Conservation (phyloP, 768 basidiomycete species). For the Kwoniella newhampshirensis region DNA sequence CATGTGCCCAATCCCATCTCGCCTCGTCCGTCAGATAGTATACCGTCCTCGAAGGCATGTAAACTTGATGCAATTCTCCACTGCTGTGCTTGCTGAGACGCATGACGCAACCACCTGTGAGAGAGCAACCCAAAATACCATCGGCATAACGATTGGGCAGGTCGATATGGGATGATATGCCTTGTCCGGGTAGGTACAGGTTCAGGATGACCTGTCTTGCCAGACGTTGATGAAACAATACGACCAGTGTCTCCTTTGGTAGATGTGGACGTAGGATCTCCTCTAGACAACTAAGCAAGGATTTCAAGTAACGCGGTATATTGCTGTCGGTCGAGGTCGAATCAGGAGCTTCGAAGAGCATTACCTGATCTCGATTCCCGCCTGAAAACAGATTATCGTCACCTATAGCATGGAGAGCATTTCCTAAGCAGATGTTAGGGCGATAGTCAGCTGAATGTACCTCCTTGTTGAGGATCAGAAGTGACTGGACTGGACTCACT, state of each 20-base stretch:
- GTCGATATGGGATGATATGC: slow-evolving; percentile 86
- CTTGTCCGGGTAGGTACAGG: slow-evolving; percentile 82
- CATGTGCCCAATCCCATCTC: slow-evolving; percentile 84
- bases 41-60: slow-evolving; percentile 73
- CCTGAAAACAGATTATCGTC: slow-evolving; percentile 44
- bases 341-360: slow-evolving; percentile 72
- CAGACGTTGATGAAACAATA: slow-evolving; percentile 46
- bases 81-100: slow-evolving; percentile 54
- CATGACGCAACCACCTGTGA: slow-evolving; percentile 80
- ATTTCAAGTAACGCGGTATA: slow-evolving; percentile 57
- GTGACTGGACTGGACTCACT: too few relatives aligned
- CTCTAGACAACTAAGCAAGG: slow-evolving; percentile 62
- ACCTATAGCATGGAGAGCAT: slow-evolving; percentile 24
- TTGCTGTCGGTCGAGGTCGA: slow-evolving; percentile 39
- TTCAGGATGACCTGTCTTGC: slow-evolving; percentile 88
- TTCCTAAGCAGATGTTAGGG: too few relatives aligned
- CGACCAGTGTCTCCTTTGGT: slow-evolving; percentile 57
- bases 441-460: background rate
- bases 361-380: slow-evolving; percentile 68
- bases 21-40: slow-evolving; percentile 77
- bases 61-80: slow-evolving; percentile 54
- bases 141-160: slow-evolving; percentile 79
- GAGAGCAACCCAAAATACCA: slow-evolving; percentile 83
- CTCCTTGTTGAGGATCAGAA: too few relatives aligned
- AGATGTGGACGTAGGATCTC: slow-evolving; percentile 59